Evolutionary conservation across 768 basidiomycete genomes (phyloP).

Genomic region (Postia placenta): DNA sequence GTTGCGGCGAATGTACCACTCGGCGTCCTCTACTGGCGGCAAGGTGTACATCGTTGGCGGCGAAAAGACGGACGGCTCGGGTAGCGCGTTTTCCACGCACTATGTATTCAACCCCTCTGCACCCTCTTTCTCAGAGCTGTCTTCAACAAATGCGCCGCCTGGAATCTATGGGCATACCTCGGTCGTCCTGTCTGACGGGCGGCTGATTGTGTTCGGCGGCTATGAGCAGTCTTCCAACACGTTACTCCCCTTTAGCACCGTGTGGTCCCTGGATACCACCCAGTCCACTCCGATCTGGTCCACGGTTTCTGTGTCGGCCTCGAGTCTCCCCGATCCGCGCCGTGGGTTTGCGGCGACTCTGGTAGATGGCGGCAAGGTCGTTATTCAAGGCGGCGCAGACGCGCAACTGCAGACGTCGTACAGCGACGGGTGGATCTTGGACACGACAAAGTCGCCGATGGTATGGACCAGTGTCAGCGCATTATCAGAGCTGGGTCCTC

Average conservation of each 20-base stretch:
- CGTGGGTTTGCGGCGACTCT: slow-evolving; percentile 54
- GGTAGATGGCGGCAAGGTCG: slow-evolving; percentile 45
- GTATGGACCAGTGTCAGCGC: slow-evolving; percentile 49
- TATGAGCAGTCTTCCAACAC: slow-evolving; percentile 39
- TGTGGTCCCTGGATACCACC: slow-evolving; percentile 63
- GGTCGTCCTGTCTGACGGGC: slow-evolving; percentile 61
- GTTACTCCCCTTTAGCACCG: slow-evolving; percentile 49
- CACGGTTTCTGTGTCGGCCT: slow-evolving; percentile 29
- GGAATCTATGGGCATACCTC: slow-evolving; percentile 71
- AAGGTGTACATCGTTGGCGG: slow-evolving; percentile 74
- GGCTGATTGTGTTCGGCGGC: slow-evolving; percentile 73
- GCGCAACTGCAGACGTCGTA: slow-evolving; percentile 42
- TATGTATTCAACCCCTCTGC: slow-evolving; percentile 51
- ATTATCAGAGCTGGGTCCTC: slow-evolving; percentile 51
- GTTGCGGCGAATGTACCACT: slow-evolving; percentile 70
- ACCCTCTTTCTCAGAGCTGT: slow-evolving; percentile 49
- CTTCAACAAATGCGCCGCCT: slow-evolving; percentile 51
- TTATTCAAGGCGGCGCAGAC: slow-evolving; percentile 79
- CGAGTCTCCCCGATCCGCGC: slow-evolving; percentile 47
- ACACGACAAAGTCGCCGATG: slow-evolving; percentile 49
- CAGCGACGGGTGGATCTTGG: slow-evolving; percentile 67
- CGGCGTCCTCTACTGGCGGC: slow-evolving; percentile 45
- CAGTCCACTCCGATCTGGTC: slow-evolving; percentile 45
- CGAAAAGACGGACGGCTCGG: slow-evolving; percentile 75
- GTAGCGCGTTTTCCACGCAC: slow-evolving; percentile 52